Percentiles rank a stretch among this genome's conserved stretches.
These are phyloP conservation scores for Trichosporon sp. DNA, from an alignment of 1,284 basidiomycete genomes.

Conservation along the genomic window DNA sequence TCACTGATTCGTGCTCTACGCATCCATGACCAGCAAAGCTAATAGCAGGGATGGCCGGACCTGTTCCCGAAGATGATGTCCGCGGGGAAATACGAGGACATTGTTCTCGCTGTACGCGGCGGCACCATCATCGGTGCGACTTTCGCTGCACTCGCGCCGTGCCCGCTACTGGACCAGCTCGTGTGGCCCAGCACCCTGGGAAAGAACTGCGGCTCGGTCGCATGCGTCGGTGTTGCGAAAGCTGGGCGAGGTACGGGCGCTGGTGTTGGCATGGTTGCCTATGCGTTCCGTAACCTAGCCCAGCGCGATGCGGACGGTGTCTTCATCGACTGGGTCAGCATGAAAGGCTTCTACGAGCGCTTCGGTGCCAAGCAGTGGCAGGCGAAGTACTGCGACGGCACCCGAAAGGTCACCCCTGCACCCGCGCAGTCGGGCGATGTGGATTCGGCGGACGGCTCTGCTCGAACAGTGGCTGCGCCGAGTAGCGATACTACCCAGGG, in stretches of 20 bases:
- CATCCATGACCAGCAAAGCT: no score
- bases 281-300: slow-evolving; percentile 17
- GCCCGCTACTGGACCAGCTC: slow-evolving; percentile 10
- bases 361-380: slow-evolving; percentile 23
- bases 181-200: slow-evolving; percentile 24
- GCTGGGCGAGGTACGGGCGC: slow-evolving; percentile 15
- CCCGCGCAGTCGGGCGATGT: neutral
- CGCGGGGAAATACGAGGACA: slow-evolving; percentile 16
- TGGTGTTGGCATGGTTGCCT: slow-evolving; percentile 22
- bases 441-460: no score
- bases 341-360: slow-evolving; percentile 27
- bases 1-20: no score
- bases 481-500: no score
- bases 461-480: no score
- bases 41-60: slow-evolving; percentile 30
- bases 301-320: slow-evolving; percentile 25
- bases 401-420: neutral
- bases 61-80: slow-evolving; percentile 20
- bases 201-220: slow-evolving; percentile 18
- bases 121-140: slow-evolving; percentile 24
- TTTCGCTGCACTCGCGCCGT: slow-evolving; percentile 15
- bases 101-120: slow-evolving; percentile 16
- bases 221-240: slow-evolving; percentile 24
- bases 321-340: slow-evolving; percentile 30
- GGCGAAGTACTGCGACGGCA: slow-evolving; percentile 13